Percentiles rank a stretch among this genome's conserved stretches.
Evolutionary conservation across 129 eudicot species (phyloP).

Genomic region (Apium graveolens): DNA sequence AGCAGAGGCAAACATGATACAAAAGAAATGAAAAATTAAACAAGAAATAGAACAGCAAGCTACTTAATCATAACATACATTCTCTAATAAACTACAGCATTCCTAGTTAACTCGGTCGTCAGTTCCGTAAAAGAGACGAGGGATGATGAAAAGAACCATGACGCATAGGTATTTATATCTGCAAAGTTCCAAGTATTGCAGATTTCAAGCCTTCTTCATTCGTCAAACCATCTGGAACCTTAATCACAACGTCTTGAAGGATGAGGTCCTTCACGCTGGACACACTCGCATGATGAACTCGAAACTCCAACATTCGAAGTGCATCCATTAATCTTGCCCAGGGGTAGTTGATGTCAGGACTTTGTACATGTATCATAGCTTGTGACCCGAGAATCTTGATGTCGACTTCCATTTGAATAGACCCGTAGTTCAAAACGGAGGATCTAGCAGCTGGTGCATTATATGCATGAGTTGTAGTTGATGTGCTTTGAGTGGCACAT

Average conservation of each 20-base stretch:
- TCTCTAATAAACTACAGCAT: not conserved
- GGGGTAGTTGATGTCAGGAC: slow-evolving; percentile 26
- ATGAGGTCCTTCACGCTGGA: slow-evolving; percentile 41
- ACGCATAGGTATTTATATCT: not conserved
- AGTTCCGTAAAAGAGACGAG: not conserved
- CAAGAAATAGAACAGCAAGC: not conserved
- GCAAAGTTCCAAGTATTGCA: slow-evolving; percentile 21
- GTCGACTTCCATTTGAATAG: slow-evolving; percentile 25
- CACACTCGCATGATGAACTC: slow-evolving; percentile 34
- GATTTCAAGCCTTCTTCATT: slow-evolving; percentile 27
- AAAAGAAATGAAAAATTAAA: not conserved
- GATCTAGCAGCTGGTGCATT: not conserved
- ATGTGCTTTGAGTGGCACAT: slow-evolving; percentile 16
- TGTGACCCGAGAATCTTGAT: slow-evolving; percentile 41
- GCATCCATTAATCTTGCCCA: slow-evolving; percentile 41
- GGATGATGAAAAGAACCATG: not conserved
- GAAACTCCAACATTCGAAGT: slow-evolving; percentile 28
- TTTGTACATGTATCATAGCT: slow-evolving; percentile 45
- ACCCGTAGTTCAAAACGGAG: not conserved
- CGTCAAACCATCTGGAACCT: slow-evolving; percentile 34
- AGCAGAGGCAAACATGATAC: not conserved
- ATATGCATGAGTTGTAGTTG: not conserved
- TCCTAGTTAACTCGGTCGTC: not conserved
- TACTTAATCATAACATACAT: not conserved
- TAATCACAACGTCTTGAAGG: slow-evolving; percentile 39